A percentile compares a stretch with the other conserved stretches of the same genome.
phyloP scores from a whole-genome alignment of 495 filamentous ascomycete genomes.

The Aspergillus homomorphus region DNA sequence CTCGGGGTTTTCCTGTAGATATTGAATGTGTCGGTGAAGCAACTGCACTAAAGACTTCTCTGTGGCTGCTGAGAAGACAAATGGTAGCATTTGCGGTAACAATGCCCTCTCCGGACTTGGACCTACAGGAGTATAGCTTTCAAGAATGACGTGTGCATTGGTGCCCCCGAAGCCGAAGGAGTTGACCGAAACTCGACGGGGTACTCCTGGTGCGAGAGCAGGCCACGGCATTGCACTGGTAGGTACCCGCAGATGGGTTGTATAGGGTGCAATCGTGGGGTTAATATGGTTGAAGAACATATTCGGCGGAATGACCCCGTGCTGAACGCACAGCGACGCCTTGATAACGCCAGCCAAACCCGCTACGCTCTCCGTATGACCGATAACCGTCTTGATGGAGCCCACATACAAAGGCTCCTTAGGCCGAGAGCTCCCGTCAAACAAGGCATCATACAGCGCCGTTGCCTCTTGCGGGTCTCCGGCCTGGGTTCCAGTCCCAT shows the following conservation, averaged over 20 bases:
- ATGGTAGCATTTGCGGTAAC: slow-evolving; percentile 11
- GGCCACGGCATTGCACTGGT: slow-evolving; percentile 24
- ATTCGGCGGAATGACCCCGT: slow-evolving; percentile 55
- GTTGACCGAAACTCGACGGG: slow-evolving; percentile 35
- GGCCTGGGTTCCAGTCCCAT: slow-evolving; percentile 9
- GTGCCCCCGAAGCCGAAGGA: slow-evolving; percentile 62
- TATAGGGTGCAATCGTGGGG: slow-evolving; percentile 25
- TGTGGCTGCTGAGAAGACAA: slow-evolving; percentile 28
- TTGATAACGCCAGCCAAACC: slow-evolving; percentile 51
- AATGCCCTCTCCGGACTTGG: not conserved
- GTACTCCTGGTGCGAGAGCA: not conserved
- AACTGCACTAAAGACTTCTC: slow-evolving; percentile 20
- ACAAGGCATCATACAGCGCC: slow-evolving; percentile 2
- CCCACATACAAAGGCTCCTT: slow-evolving; percentile 37
- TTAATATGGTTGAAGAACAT: slow-evolving; percentile 52
- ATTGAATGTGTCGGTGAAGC: slow-evolving; percentile 11
- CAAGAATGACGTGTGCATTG: slow-evolving; percentile 62
- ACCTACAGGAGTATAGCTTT: slow-evolving; percentile 21
- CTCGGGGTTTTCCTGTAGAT: not conserved
- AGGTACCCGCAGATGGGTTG: slow-evolving; percentile 8
- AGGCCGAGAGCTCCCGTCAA: not conserved
- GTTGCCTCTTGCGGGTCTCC: slow-evolving; percentile 10
- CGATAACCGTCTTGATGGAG: slow-evolving; percentile 50
- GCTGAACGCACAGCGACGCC: slow-evolving; percentile 42
- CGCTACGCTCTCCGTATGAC: slow-evolving; percentile 56